phyloP scores from a whole-genome alignment of 2,329 filamentous ascomycete species.

The Cyphellophora attinorum region DNA sequence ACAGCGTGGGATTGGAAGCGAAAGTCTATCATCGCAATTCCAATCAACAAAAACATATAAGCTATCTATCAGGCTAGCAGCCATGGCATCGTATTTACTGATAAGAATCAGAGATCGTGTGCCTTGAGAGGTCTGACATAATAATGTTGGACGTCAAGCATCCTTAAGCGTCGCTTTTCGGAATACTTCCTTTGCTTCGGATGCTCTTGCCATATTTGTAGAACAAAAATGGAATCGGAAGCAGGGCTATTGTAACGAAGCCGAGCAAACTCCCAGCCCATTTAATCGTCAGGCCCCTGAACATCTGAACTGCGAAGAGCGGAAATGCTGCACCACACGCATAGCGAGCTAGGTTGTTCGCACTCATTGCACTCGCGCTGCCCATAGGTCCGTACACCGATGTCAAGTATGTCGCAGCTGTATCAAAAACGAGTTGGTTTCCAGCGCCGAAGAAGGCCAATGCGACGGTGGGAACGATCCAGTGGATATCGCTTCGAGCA shows the following conservation, averaged over 20 bases:
- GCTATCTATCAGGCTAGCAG: no score
- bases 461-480: conserved; percentile 23
- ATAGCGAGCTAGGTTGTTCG: conserved; percentile 25
- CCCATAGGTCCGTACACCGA: conserved; percentile 20
- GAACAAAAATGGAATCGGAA: conserved; percentile 35
- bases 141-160: no score
- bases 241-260: conserved; percentile 22
- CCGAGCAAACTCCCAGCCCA: conserved; percentile 26
- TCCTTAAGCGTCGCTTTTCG: conserved; percentile 1
- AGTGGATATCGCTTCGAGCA: conserved; percentile 29
- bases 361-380: conserved; percentile 23
- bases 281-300: conserved; percentile 22
- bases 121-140: no score
- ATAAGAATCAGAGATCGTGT: no score
- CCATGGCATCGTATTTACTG: no score
- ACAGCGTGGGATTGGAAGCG: no score
- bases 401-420: conserved; percentile 28
- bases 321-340: conserved; percentile 25
- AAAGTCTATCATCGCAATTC: no score
- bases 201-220: conserved; percentile 31
- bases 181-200: conserved; percentile 29
- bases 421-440: conserved; percentile 31
- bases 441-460: conserved; percentile 20
- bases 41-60: no score
- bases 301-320: conserved; percentile 26